These are phyloP conservation scores for Entrophospora sp. DNA, from an alignment of 192 early-diverging fungal species.

Conservation along the genomic window DNA sequence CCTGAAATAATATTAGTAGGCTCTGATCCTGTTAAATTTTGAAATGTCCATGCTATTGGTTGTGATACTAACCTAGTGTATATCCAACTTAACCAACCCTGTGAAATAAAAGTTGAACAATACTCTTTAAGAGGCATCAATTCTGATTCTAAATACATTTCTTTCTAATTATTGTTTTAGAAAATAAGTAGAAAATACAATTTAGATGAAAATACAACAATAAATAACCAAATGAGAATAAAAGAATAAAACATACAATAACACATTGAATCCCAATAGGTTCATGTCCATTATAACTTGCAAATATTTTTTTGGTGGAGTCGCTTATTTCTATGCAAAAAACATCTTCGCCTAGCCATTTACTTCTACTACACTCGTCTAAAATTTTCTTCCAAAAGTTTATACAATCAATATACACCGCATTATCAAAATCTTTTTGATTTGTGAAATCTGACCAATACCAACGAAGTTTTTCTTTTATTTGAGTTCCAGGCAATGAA, in stretches of 20 bases:
- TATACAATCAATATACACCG: neutral
- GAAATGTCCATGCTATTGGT: neutral
- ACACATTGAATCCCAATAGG: neutral
- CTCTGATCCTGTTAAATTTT: neutral
- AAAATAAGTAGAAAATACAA: neutral
- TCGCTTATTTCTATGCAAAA: neutral
- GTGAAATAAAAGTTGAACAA: neutral
- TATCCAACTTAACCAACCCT: neutral
- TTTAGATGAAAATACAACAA: neutral
- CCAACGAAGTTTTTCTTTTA: no score
- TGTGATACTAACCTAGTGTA: neutral
- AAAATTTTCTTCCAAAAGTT: constrained; percentile 13
- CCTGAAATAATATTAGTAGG: neutral
- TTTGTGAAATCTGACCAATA: constrained; percentile 4
- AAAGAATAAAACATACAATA: neutral
- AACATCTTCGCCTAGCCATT: neutral
- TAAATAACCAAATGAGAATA: neutral
- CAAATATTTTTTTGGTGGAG: neutral
- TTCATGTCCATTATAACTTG: neutral
- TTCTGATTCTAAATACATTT: neutral
- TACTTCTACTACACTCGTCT: neutral
- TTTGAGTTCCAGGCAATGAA: no score
- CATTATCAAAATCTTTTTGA: neutral
- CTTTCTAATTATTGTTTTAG: neutral
- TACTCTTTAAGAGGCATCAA: neutral